These are phyloP conservation scores for Ilex paraguariensis DNA, from an alignment of 305 asterid species.

Conservation along the genomic window DNA sequence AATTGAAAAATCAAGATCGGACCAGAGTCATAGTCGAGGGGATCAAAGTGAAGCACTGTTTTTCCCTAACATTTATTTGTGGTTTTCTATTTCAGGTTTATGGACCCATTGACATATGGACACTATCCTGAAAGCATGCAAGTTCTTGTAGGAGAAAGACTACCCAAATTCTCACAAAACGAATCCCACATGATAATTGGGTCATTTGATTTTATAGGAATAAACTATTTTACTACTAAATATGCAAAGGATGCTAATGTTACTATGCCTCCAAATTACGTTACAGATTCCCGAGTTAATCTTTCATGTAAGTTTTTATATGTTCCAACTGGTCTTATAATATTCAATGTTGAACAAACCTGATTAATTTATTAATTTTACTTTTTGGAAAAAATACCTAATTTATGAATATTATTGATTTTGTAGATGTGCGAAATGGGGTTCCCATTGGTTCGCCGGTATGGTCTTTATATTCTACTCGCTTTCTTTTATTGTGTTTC, in stretches of 20 bases:
- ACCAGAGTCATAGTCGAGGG: background rate
- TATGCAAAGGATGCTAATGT: constrained; percentile 1
- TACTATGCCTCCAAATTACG: background rate
- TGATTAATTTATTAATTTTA: too few species aligned
- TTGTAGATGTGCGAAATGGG: too few species aligned
- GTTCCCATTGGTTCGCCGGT: background rate
- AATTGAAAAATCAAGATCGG: too few species aligned
- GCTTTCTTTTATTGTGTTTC: too few species aligned
- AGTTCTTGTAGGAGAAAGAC: constrained; percentile 12
- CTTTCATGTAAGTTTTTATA: background rate
- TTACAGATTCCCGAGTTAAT: background rate
- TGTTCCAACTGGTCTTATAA: too few species aligned
- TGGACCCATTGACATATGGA: constrained; percentile 17
- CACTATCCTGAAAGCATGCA: constrained; percentile 17
- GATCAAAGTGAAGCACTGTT: background rate
- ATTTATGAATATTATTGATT: background rate
- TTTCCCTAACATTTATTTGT: background rate
- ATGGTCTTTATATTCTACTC: too few species aligned
- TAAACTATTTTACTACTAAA: constrained; percentile 22
- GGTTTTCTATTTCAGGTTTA: constrained; percentile 13
- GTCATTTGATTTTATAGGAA: constrained; percentile 27
- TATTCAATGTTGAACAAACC: too few species aligned
- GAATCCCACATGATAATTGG: constrained; percentile 12
- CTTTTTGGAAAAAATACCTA: too few species aligned
- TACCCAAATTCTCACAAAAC: constrained; percentile 12